Evolutionary conservation across 768 basidiomycete species (phyloP), one percentile per base, ranked within the genome.

Genomic region (Lactarius tabidus): DNA sequence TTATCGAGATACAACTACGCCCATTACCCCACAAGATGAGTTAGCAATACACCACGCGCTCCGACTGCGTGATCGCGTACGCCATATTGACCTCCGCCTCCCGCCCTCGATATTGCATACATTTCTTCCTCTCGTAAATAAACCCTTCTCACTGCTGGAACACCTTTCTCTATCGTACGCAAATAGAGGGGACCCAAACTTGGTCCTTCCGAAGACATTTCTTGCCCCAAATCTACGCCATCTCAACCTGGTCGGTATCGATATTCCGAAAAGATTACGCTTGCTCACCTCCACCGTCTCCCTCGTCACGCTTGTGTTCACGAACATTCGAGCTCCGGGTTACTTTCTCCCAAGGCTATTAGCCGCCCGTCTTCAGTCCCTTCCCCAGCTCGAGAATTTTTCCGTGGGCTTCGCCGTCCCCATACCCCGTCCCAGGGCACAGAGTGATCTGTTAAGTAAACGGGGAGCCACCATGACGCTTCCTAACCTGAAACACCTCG

Each of bases 61-160:
- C 9, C 43, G 3, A 4, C 8, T 48, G 45, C 23, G 12, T 14
- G 45, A 48, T 23, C 45, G 45, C 4, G 23, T 48, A 14, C 45
- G 1, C 3, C n/a, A 1, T 14, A 48, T 48, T 48, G 12, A 0
- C 5, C 23, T 48, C 23, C n/a, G 23, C 45, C 45, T 23, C n/a
- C 45, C 23, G 45, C 5, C 10, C 1, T 48, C 12, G 1, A 23
- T 23, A 23, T 2, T 48, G 45, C 45, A 48, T 6, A 23, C n/a
- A 5, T 5, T 2, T 6, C 23, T 48, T 2, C 1, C 1, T 0
- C 4, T 23, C 12, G 14, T 23, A 12, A n/a, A 23, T 1, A 12
- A 23, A 48, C 23, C n/a, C 12, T 48, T 48, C 12, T 12, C 45
- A 48, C 12, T 14, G 0, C n/a, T 48, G 12, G 45, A 48, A 48